phyloP scores from a whole-genome alignment of 108 stramenopile species.

The Mediolabrus comicus region DNA sequence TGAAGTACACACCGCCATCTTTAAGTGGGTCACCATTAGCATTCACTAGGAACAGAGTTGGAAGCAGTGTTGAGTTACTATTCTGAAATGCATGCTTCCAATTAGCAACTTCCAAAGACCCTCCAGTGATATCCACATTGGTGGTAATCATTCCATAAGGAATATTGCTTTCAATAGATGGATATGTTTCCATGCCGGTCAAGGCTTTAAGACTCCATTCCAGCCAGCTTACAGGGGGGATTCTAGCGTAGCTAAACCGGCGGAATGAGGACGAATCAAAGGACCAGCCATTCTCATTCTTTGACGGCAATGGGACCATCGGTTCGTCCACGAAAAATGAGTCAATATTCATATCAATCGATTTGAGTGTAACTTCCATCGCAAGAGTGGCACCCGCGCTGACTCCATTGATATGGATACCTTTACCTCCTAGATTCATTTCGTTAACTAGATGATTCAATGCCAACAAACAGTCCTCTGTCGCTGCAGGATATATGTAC shows the following conservation, averaged over 20 bases:
- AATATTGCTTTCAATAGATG: not conserved
- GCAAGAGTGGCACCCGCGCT: not conserved
- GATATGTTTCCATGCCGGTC: not conserved
- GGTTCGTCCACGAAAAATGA: not conserved
- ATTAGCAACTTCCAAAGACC: not conserved
- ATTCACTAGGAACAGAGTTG: not conserved
- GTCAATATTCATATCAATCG: not conserved
- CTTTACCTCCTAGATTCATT: not conserved
- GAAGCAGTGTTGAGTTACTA: not conserved
- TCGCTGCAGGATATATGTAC: not conserved
- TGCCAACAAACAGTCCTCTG: not conserved
- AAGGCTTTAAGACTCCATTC: not conserved
- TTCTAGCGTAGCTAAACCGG: not conserved
- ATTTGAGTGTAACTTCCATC: constrained; percentile 1
- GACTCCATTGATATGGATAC: not conserved
- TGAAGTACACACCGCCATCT: not conserved
- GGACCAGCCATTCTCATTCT: not conserved
- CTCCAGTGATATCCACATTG: not conserved
- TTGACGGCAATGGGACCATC: not conserved
- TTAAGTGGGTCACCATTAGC: not conserved
- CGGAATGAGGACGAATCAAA: not conserved
- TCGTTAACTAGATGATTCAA: not conserved
- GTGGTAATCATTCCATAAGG: not conserved
- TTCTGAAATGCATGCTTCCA: not conserved
- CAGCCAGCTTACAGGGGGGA: not conserved